phyloP scores from a whole-genome alignment of 2,329 filamentous ascomycete species.

The Blastomyces gilchristii region DNA sequence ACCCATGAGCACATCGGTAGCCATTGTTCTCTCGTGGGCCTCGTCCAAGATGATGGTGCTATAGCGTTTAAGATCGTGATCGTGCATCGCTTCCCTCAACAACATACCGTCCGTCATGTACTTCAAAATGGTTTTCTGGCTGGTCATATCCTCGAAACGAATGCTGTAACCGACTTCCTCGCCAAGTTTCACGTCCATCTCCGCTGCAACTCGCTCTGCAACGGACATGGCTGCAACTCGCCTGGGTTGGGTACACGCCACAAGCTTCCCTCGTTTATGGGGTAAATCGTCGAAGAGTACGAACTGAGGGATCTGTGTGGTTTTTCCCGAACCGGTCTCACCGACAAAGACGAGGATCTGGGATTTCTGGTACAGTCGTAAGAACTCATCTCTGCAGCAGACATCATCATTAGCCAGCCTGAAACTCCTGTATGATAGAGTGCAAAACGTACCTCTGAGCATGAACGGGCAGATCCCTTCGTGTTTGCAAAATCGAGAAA shows the following conservation, averaged over 20 bases:
- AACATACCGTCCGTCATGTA: slow-evolving; percentile 99
- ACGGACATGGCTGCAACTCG: slow-evolving; percentile 98
- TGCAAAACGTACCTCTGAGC: slow-evolving; percentile 60
- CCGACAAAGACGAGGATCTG: slow-evolving; percentile 98
- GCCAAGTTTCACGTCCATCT: slow-evolving; percentile 87
- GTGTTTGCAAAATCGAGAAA: slow-evolving; percentile 74
- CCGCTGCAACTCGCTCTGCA: slow-evolving; percentile 91
- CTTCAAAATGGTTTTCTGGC: slow-evolving; percentile 82
- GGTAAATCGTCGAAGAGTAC: slow-evolving; percentile 95
- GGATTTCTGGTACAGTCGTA: slow-evolving; percentile 80
- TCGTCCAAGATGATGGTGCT: slow-evolving; percentile 98
- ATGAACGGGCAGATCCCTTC: slow-evolving; percentile 81
- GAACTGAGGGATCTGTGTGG: slow-evolving; percentile 97
- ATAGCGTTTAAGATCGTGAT: slow-evolving; percentile 82
- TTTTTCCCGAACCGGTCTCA: slow-evolving; percentile 98
- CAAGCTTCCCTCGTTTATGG: slow-evolving; percentile 72
- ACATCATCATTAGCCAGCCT: slow-evolving; percentile 11
- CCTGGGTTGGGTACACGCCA: slow-evolving; percentile 94
- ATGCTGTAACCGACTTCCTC: slow-evolving; percentile 98
- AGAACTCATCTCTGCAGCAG: slow-evolving; percentile 65
- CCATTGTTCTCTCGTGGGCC: slow-evolving; percentile 92
- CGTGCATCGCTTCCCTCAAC: slow-evolving; percentile 89
- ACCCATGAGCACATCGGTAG: slow-evolving; percentile 95
- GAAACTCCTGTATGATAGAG: neutral
- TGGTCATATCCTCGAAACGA: slow-evolving; percentile 92